Evolutionary conservation across 1,139 yeast genomes (phyloP), one percentile per base, ranked within the genome.

Genomic region (Hansenula lynferdii): DNA sequence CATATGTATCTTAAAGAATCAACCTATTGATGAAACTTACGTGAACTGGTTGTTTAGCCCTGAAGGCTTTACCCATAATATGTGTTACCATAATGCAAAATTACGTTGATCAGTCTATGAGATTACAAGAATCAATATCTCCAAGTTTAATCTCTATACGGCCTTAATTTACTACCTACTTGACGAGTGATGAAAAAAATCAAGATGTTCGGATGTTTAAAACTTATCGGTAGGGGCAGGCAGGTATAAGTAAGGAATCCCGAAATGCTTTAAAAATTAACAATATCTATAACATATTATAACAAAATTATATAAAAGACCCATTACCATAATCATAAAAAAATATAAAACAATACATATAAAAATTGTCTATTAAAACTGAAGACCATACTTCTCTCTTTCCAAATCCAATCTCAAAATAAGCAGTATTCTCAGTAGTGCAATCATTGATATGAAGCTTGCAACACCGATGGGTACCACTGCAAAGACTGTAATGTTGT

Each of bases 391-490:
- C 74, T 48, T 64, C 62, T 60, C 60, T 35, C 45, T 62, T 42
- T 80, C 86, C 15, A 84, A 70, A 51, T 85, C 95, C 41, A 85
- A 64, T 42, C 95, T 71, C 35, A 87, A 69, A 28, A 89, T 85
- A 50, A 89, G 68, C 36, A 89, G 61, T 38, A 87, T 77, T 45
- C 97, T 66, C 23, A 89, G 64, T 36, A 90, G 63, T 0, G 90
- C 94, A 22, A 89, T 68, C 96, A 90, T 87, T 6, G 97, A 89
- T 21, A 90, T 64, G 53, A 92, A 92, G 52, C 97, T 86, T 4
- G 98, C 97, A 44, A 92, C 55, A 0, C 98, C 98, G 19, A 92
- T 90, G 0, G 98, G 98, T 6, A 92, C 96, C 38, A 92, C 97
- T 1, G 97, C 97, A 67, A 86, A 92, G 1, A 92, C 97, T 1